Evolutionary conservation across 2,329 filamentous ascomycete species (phyloP), one percentile per base, ranked within the genome.

Genomic region (Ophiostoma sp.): DNA sequence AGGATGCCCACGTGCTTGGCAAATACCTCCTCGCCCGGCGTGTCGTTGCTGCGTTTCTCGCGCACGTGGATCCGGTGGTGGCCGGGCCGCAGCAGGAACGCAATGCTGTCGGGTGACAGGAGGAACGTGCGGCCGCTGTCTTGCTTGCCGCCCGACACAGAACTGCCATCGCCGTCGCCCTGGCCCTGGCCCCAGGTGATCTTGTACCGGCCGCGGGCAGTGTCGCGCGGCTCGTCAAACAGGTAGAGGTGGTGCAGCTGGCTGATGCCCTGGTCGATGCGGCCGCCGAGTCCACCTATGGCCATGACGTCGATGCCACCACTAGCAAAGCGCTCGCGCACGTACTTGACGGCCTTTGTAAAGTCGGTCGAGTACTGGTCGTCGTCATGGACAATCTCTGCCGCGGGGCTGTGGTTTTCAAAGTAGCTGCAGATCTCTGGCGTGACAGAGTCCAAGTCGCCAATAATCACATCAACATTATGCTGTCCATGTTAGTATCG

Each of bases 321-420:
- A 20, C 44, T 64, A 8, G 71, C 70, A 13, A 67, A 68, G 20
- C 67, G 67, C 2, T 36, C 13, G 67, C 84, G 85, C 73, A 88
- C 84, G 79, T 85, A 89, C 74, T 79, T 83, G 74, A 90, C 86
- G 75, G 88, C 92, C 82, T 99, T 99, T 75, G 86, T 89, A 75
- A 98, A 97, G 79, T 99, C 95, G 36, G 95, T 97, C 27, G 89
- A 90, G 75, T 96, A 87, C 79, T 98, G 92, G 77, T 96, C 92
- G n/a, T 83, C 78, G 73, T 94, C 88, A 75, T 88, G 82, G 73
- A 92, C 84, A 69, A 98, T 83, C 15, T 83, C 76, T 1, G 92
- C 85, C 11, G 73, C 68, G 84, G 83, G 64, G 31, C 82, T 80
- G 11, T 41, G 44, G 44, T 85, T 35, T 44, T 68, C 82, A 80